phyloP scores from a whole-genome alignment of 352 stramenopile genomes.

The Globisporangium nunn region DNA sequence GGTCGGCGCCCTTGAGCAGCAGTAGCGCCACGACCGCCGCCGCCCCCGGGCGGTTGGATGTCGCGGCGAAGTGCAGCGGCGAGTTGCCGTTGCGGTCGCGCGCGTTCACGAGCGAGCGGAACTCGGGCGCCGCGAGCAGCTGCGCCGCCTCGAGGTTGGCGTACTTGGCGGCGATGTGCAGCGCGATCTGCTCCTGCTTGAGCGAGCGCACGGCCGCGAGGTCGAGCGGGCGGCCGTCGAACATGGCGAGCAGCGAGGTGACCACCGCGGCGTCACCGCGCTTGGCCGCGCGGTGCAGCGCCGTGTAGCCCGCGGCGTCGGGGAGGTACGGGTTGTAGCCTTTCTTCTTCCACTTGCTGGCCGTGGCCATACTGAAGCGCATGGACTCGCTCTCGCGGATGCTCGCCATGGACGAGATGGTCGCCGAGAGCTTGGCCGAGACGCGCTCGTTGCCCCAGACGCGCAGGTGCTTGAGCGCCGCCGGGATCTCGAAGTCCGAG shows the following conservation, averaged over 20 bases:
- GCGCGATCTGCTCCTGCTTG: slow-evolving; percentile 71
- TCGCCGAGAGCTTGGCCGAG: slow-evolving; percentile 53
- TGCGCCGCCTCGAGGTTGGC: slow-evolving; percentile 52
- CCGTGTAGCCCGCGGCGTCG: slow-evolving; percentile 72
- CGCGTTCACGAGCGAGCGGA: slow-evolving; percentile 50
- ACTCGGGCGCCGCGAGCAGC: slow-evolving; percentile 47
- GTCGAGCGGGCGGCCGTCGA: slow-evolving; percentile 64
- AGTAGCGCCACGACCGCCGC: slow-evolving; percentile 54
- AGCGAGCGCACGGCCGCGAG: slow-evolving; percentile 52
- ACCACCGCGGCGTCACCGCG: slow-evolving; percentile 60
- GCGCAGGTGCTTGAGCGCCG: slow-evolving; percentile 55
- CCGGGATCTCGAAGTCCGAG: slow-evolving; percentile 79
- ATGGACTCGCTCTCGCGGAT: slow-evolving; percentile 76
- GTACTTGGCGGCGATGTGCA: slow-evolving; percentile 81
- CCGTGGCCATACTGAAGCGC: slow-evolving; percentile 69
- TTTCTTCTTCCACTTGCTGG: slow-evolving; percentile 80
- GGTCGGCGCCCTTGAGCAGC: slow-evolving; percentile 45
- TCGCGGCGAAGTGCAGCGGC: slow-evolving; percentile 74
- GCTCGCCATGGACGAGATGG: slow-evolving; percentile 51
- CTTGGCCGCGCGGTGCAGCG: slow-evolving; percentile 69
- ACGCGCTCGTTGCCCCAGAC: slow-evolving; percentile 60
- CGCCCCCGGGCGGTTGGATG: slow-evolving; percentile 37
- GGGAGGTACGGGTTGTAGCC: slow-evolving; percentile 81
- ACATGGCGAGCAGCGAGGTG: slow-evolving; percentile 70
- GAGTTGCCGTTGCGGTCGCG: slow-evolving; percentile 77